Evolutionary conservation across 108 stramenopile species (phyloP).

Genomic region (Fistulifera pelliculosa): DNA sequence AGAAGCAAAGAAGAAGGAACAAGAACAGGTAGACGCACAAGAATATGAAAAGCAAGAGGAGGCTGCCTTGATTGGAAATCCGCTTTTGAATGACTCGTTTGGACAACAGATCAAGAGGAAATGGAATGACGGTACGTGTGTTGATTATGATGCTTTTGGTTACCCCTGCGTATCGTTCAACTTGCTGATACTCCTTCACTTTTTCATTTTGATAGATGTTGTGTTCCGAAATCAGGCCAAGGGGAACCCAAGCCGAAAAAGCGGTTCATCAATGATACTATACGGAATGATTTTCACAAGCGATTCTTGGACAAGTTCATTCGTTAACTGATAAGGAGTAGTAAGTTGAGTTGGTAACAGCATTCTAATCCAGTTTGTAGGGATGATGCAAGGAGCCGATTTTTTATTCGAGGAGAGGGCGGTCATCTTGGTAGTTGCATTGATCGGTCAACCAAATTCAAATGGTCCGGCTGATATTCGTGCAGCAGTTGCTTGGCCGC

Average conservation of each 20-base stretch:
- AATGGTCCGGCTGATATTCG: no score
- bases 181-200: no score
- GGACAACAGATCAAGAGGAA: conserved; percentile 55
- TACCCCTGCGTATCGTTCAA: no score
- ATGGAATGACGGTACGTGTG: conserved; percentile 55
- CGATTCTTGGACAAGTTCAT: conserved; percentile 93
- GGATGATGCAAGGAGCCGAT: no score
- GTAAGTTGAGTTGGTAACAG: no score
- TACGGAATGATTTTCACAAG: conserved; percentile 95
- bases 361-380: no score
- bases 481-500: no score
- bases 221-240: conserved; percentile 95
- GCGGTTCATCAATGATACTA: conserved; percentile 96
- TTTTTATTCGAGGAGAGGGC: no score
- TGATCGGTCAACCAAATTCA: no score
- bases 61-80: conserved; percentile 82
- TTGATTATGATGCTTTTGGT: no score
- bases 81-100: conserved; percentile 44
- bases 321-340: no score
- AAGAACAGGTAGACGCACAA: conserved; percentile 64
- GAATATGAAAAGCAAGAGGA: conserved; percentile 73
- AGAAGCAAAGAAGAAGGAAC: conserved; percentile 57
- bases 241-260: conserved; percentile 83
- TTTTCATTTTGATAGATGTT: conserved; percentile 30
- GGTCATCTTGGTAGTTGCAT: no score